phyloP scores from a whole-genome alignment of 805 yeast species.

The Saccharomyces paradoxus region DNA sequence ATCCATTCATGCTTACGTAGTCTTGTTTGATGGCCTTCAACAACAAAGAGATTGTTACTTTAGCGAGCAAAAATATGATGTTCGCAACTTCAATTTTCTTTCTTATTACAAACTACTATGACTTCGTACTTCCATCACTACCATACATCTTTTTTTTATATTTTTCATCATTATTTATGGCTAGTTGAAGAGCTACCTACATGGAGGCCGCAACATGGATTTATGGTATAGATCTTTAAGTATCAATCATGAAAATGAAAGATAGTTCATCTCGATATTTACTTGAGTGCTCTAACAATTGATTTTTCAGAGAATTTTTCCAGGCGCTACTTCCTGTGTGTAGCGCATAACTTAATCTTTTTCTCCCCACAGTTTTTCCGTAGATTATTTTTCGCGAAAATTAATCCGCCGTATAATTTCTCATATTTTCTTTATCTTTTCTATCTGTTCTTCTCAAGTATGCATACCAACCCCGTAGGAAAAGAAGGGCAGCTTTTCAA shows the following conservation, averaged over 20 bases:
- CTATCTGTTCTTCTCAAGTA: not conserved
- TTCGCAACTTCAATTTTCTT: too few relatives aligned
- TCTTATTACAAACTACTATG: too few relatives aligned
- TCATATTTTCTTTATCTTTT: not conserved
- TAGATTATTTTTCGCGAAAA: not conserved
- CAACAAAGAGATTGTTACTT: too few relatives aligned
- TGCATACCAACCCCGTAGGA: not conserved
- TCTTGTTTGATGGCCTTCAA: not conserved
- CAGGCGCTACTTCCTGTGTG: not conserved
- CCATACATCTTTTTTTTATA: too few relatives aligned
- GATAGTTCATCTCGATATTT: not conserved
- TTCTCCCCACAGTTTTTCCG: not conserved
- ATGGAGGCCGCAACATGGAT: too few relatives aligned
- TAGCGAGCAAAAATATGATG: not conserved
- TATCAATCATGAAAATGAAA: not conserved
- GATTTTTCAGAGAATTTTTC: not conserved
- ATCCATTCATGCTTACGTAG: not conserved
- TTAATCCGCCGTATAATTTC: not conserved
- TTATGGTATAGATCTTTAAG: not conserved
- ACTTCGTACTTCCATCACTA: too few relatives aligned
- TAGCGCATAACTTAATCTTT: not conserved
- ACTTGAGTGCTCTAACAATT: not conserved
- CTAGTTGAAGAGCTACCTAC: too few relatives aligned
- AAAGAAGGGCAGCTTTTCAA: not conserved
- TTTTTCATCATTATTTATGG: too few relatives aligned